Percentiles rank a stretch among this genome's conserved stretches.
Conservation (phyloP, 306 rosid species). For the Rosa lucieae region DNA sequence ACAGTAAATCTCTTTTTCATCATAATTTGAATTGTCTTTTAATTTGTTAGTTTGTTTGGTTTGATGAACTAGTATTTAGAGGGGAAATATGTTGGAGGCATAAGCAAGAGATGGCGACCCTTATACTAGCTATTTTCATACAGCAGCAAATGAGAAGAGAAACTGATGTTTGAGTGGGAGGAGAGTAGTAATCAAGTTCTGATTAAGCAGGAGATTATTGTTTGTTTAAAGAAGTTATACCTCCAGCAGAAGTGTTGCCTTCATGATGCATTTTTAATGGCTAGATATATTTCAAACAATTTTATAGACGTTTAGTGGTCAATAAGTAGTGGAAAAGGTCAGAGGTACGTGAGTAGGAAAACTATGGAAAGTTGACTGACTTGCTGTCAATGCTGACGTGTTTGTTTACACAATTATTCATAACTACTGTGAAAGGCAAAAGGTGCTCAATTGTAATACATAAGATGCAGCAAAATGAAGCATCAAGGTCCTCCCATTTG, state of each 20-base stretch:
- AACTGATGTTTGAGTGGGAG: not conserved
- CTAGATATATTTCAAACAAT: not conserved
- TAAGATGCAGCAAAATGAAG: not conserved
- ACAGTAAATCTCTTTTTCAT: constrained; percentile 54
- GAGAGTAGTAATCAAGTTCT: not conserved
- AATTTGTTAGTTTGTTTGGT: not conserved
- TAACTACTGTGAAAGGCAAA: not conserved
- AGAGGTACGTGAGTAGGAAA: not conserved
- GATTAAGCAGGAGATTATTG: not conserved
- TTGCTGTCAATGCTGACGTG: not conserved
- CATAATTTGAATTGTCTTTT: not conserved
- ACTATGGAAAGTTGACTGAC: not conserved
- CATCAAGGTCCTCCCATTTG: not conserved
- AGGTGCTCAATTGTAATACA: not conserved
- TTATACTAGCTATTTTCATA: not conserved
- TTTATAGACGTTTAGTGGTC: not conserved
- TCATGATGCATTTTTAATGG: not conserved
- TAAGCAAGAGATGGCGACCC: not conserved
- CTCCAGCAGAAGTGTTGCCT: not conserved
- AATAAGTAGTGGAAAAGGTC: not conserved
- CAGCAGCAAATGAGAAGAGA: not conserved
- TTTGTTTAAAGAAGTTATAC: not conserved
- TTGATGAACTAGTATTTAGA: not conserved
- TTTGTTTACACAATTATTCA: not conserved
- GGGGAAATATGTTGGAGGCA: constrained; percentile 8